These are phyloP conservation scores for Sporothrix schenckii DNA, from an alignment of 2,329 filamentous ascomycete genomes.

Conservation along the genomic window DNA sequence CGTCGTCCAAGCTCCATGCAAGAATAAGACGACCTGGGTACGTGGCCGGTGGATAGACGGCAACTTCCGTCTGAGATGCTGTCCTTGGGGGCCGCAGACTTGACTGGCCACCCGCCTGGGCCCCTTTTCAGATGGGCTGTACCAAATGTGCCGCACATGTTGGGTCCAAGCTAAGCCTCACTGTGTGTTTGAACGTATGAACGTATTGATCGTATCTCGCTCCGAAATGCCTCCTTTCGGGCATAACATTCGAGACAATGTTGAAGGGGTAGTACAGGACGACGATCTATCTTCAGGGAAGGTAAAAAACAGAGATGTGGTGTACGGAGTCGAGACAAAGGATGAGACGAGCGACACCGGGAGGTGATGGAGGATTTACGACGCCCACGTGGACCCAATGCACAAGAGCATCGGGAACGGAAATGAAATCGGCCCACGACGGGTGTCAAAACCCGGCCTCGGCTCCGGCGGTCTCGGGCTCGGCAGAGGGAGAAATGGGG, in stretches of 20 bases:
- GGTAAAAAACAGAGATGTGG: too few relatives aligned
- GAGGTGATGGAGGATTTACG: neutral
- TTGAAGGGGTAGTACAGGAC: neutral
- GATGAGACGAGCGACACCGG: neutral
- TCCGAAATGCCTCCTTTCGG: neutral
- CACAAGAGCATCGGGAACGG: neutral
- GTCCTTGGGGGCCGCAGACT: neutral
- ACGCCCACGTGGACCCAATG: too few relatives aligned
- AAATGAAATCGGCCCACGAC: neutral
- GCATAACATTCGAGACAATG: neutral
- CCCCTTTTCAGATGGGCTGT: too few relatives aligned
- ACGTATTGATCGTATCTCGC: conserved; percentile 11
- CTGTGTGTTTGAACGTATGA: neutral
- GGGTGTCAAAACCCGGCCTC: neutral
- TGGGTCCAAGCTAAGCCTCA: neutral
- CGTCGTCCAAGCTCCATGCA: too few relatives aligned
- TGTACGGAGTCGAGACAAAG: neutral
- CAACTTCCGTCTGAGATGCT: neutral
- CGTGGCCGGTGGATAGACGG: neutral
- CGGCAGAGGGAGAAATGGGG: conserved; percentile 6
- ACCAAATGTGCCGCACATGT: neutral
- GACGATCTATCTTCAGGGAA: neutral
- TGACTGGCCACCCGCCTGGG: neutral
- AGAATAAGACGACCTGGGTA: neutral
- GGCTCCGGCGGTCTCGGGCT: conserved; percentile 8